Evolutionary conservation across 129 eudicot species (phyloP), one percentile per base, ranked within the genome.

Genomic region (Flaveria linearis): DNA sequence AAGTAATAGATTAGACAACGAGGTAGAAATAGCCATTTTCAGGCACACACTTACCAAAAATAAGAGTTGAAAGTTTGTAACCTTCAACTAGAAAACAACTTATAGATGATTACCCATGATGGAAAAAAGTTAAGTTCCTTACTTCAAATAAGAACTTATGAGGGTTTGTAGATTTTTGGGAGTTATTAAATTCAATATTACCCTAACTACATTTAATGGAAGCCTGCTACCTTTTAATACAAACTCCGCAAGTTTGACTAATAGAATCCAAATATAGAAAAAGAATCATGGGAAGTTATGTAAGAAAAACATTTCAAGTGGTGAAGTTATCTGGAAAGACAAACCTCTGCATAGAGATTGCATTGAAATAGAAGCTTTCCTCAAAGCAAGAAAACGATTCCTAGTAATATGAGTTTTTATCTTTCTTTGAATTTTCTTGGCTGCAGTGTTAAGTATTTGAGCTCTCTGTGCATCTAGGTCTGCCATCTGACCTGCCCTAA

Each of bases 401-500:
- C 96, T 86, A 49, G 97, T 66, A 77, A 91, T 83, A 84, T 91
- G 86, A 53, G 97, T 94, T 88, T 91, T 86, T 53, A 80, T 83
- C 80, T 86, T 89, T 82, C 97, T 86, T 83, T 91, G 97, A 63
- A 94, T 94, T 77, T 73, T 91, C 85, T 82, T 88, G 83, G 96
- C 97, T 79, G 97, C 96, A 50, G 82, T 87, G 67, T 86, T 83
- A 50, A 94, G 99, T 81, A 85, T 94, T 79, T 82, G 87, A 60
- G 97, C 97, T 83, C 99, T 87, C 9, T 86, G 87, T 25, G 89
- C 85, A 87, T 94, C 97, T 79, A 94, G 78, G 30, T 91, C 99
- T 47, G 97, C 99, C 99, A 94, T 94, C 76, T 94, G 99, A 80
- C 99, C 99, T 69, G 99, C 99, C 81, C 99, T 84, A 47, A 94